Percentiles rank a stretch among this genome's conserved stretches.
phyloP scores from a whole-genome alignment of 371 early-diverging fungal species.

The Coemansia sp. region DNA sequence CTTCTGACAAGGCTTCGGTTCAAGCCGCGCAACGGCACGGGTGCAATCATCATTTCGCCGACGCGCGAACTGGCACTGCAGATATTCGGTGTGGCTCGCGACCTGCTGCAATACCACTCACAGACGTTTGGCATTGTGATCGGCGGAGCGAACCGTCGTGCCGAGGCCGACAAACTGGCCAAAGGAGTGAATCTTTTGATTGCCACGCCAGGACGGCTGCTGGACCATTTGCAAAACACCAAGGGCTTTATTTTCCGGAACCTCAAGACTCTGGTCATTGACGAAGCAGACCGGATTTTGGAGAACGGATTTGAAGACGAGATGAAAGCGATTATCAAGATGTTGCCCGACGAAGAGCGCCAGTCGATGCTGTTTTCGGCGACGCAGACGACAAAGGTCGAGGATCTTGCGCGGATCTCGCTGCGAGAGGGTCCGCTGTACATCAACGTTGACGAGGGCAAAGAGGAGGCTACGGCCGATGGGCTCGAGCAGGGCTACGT shows the following conservation, averaged over 20 bases:
- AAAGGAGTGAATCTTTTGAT: conserved; percentile 95
- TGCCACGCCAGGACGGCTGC: conserved; percentile 97
- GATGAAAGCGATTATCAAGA: conserved; percentile 94
- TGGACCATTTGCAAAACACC: conserved; percentile 96
- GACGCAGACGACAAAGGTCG: conserved; percentile 97
- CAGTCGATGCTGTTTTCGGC: conserved; percentile 98
- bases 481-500: conserved; percentile 96
- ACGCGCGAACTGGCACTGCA: conserved; percentile 99
- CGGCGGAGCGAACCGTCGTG: conserved; percentile 94
- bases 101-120: conserved; percentile 84
- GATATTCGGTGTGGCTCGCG: conserved; percentile 96
- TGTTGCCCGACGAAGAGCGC: conserved; percentile 80
- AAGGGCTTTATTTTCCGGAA: conserved; percentile 90
- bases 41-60: conserved; percentile 95
- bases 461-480: conserved; percentile 88
- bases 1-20: conserved; percentile 77
- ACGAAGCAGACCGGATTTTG: conserved; percentile 98
- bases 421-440: conserved; percentile 90
- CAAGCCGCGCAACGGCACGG: conserved; percentile 96
- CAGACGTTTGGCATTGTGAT: conserved; percentile 97
- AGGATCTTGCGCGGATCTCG: conserved; percentile 93
- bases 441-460: conserved; percentile 93
- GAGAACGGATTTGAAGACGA: conserved; percentile 98
- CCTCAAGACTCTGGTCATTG: conserved; percentile 89
- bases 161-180: conserved; percentile 88